Evolutionary conservation across 2,329 filamentous ascomycete genomes (phyloP).

Genomic region (Volutella citrinella): DNA sequence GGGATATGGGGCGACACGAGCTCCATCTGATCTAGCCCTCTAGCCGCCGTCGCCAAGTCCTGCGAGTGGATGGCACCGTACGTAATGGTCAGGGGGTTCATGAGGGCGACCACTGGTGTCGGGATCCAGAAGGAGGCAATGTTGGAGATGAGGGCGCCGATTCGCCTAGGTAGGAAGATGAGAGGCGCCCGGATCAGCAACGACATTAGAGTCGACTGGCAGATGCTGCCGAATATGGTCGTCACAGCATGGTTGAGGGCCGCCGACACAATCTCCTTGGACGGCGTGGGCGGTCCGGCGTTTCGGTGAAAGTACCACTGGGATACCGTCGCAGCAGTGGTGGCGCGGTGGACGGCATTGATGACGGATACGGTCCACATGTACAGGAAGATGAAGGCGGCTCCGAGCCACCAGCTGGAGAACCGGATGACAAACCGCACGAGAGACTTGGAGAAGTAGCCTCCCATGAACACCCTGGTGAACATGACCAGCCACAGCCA

Average conservation of each 20-base stretch:
- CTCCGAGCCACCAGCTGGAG: constrained; percentile 93
- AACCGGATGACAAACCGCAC: constrained; percentile 74
- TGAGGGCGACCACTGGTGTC: constrained; percentile 78
- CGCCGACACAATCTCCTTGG: constrained; percentile 76
- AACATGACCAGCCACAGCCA: constrained; percentile 99
- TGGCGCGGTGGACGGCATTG: constrained; percentile 83
- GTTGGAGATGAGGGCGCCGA: constrained; percentile 63
- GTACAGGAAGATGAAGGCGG: constrained; percentile 89
- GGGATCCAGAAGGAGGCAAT: constrained; percentile 79
- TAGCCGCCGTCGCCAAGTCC: constrained; percentile 71
- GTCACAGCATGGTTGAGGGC: constrained; percentile 79
- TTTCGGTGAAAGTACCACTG: constrained; percentile 99
- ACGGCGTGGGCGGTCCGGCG: constrained; percentile 71
- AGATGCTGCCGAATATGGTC: constrained; percentile 89
- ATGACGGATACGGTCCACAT: constrained; percentile 91
- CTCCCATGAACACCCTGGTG: constrained; percentile 89
- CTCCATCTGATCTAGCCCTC: constrained; percentile 76
- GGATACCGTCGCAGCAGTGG: constrained; percentile 90
- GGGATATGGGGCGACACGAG: constrained; percentile 72
- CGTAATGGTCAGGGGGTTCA: constrained; percentile 87
- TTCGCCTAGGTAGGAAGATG: constrained; percentile 73
- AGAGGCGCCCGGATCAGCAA: constrained; percentile 81
- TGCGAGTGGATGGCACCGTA: constrained; percentile 93
- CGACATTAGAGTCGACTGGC: constrained; percentile 78
- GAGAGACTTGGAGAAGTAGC: constrained; percentile 66